Conservation (phyloP, 192 early-diverging fungal genomes). For the Gonapodya prolifera region DNA sequence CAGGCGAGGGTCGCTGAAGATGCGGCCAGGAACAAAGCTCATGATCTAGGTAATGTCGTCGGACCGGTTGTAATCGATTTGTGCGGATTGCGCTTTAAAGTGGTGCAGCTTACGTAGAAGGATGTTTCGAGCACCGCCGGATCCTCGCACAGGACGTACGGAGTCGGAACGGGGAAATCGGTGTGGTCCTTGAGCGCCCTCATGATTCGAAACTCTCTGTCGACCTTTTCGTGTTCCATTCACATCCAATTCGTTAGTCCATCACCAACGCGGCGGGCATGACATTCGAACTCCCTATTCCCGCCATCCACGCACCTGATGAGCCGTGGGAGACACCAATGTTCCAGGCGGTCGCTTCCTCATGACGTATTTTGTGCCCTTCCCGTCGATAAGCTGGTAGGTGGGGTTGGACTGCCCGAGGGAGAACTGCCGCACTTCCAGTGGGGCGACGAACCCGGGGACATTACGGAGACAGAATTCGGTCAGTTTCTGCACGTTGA, state of each 20-base stretch:
- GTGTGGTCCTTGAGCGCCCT: constrained; percentile 58
- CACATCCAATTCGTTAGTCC: no score
- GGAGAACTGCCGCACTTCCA: constrained; percentile 73
- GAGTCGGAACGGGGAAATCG: constrained; percentile 78
- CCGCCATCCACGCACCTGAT: no score
- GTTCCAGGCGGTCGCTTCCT: constrained; percentile 86
- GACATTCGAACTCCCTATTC: no score
- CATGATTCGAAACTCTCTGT: constrained; percentile 77
- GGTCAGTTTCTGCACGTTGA: constrained; percentile 42
- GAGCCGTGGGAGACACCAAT: constrained; percentile 72
- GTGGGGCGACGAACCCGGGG: constrained; percentile 39
- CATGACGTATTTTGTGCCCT: constrained; percentile 60
- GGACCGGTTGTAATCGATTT: no score
- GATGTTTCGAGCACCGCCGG: constrained; percentile 70
- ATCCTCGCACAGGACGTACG: constrained; percentile 82
- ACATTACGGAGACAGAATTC: constrained; percentile 41
- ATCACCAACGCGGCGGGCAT: no score
- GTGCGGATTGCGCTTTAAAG: no score
- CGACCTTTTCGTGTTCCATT: no score
- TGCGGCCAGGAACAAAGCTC: constrained; percentile 86
- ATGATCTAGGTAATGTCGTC: constrained; percentile 44
- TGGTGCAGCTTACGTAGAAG: constrained; percentile 82
- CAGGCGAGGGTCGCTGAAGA: constrained; percentile 57
- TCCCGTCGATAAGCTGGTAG: constrained; percentile 60
- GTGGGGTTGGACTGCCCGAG: constrained; percentile 92